Evolutionary conservation across 495 filamentous ascomycete genomes (phyloP).

Genomic region (Neurospora sp.): DNA sequence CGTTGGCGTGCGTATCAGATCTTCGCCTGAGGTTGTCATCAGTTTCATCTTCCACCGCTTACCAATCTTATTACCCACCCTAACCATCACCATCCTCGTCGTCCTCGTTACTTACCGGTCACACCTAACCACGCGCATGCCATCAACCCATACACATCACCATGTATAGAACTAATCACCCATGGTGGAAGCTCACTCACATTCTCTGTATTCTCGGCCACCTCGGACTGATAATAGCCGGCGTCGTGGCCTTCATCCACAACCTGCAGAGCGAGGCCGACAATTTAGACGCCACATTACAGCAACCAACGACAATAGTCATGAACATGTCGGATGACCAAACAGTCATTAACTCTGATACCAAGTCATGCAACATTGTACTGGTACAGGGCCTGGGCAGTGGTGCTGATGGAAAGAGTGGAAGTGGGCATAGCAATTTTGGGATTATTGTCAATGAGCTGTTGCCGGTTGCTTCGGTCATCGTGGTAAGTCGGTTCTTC

Average conservation of each 20-base stretch:
- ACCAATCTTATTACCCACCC: neutral
- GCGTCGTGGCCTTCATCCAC: slow-evolving; percentile 12
- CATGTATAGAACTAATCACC: slow-evolving; percentile 23
- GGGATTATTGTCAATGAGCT: neutral
- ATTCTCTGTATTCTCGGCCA: slow-evolving; percentile 16
- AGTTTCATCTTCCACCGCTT: neutral
- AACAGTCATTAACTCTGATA: neutral
- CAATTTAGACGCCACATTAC: neutral
- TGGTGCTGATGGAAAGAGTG: neutral
- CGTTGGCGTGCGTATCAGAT: neutral
- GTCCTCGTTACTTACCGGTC: neutral
- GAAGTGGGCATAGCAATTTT: neutral
- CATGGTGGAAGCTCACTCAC: slow-evolving; percentile 20
- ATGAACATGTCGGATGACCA: neutral
- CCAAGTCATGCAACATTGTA: neutral
- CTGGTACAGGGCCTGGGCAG: neutral
- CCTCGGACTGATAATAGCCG: slow-evolving; percentile 13
- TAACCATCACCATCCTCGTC: neutral
- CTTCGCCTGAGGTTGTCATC: neutral
- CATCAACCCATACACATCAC: neutral
- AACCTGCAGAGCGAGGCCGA: slow-evolving; percentile 2
- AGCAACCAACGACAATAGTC: neutral
- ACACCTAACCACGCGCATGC: neutral
- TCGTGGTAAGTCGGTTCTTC: neutral
- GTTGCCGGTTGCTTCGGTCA: neutral